Conservation (phyloP, 1,284 basidiomycete genomes). For the Earliella scabrosa region DNA sequence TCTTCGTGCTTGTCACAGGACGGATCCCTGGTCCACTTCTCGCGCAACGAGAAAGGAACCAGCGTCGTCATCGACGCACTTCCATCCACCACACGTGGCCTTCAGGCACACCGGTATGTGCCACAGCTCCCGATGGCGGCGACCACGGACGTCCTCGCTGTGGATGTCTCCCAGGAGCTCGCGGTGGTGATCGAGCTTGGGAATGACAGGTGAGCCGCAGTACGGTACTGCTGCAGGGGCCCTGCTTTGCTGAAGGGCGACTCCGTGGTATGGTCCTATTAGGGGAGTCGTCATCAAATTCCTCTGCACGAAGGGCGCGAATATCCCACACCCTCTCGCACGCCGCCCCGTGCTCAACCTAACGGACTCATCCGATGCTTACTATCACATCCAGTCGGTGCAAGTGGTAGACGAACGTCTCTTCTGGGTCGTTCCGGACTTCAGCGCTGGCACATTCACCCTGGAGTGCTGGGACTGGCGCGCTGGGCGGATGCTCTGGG, state of each 20-base stretch:
- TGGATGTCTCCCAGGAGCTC: neutral
- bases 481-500: neutral
- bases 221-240: too few species aligned
- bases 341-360: neutral
- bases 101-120: neutral
- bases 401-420: neutral
- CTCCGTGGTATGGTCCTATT: too few species aligned
- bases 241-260: too few species aligned
- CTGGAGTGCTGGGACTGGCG: neutral
- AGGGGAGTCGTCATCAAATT: neutral
- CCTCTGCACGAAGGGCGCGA: neutral
- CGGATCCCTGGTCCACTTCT: neutral
- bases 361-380: neutral
- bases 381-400: neutral
- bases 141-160: neutral
- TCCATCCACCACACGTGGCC: neutral
- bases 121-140: neutral
- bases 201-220: neutral
- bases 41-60: neutral
- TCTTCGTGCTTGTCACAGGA: neutral
- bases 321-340: neutral
- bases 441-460: neutral
- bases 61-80: neutral
- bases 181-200: neutral
- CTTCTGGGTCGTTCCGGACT: neutral